A percentile compares a stretch with the other conserved stretches of the same genome.
Evolutionary conservation across 2,329 filamentous ascomycete species (phyloP).

Genomic region (Sarocladium strictum): DNA sequence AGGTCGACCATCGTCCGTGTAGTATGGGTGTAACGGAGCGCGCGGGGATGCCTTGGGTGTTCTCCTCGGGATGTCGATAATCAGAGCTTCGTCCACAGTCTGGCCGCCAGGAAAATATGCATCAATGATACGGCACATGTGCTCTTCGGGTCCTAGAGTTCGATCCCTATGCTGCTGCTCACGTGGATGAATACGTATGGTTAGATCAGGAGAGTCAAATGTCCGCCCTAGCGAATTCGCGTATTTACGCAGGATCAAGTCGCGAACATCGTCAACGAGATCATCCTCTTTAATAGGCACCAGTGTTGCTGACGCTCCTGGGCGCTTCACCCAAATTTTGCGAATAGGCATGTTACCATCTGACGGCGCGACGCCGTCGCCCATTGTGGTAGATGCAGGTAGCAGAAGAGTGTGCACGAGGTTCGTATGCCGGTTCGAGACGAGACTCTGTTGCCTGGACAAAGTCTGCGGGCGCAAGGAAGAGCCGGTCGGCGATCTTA

Average conservation of each 20-base stretch:
- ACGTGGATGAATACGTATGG: constrained; percentile 69
- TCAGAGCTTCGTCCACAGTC: constrained; percentile 76
- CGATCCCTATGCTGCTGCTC: constrained; percentile 58
- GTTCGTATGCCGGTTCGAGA: constrained; percentile 31
- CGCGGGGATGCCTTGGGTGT: constrained; percentile 79
- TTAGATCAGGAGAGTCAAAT: constrained; percentile 88
- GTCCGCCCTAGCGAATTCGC: constrained; percentile 82
- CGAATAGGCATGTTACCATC: constrained; percentile 54
- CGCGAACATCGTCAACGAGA: constrained; percentile 88
- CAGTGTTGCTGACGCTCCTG: constrained; percentile 77
- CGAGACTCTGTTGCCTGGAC: constrained; percentile 24
- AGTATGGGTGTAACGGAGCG: constrained; percentile 46
- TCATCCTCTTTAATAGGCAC: constrained; percentile 83
- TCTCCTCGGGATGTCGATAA: constrained; percentile 81
- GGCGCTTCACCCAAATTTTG: constrained; percentile 94
- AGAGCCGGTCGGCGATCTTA: neutral
- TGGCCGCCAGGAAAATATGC: constrained; percentile 82
- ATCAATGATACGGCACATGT: constrained; percentile 71
- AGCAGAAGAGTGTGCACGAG: constrained; percentile 26
- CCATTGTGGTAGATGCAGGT: constrained; percentile 12
- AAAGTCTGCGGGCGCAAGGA: neutral
- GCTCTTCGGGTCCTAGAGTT: constrained; percentile 77
- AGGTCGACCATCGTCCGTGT: constrained; percentile 58
- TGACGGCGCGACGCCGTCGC: constrained; percentile 5
- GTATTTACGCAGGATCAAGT: constrained; percentile 89